Evolutionary conservation across 2,329 filamentous ascomycete genomes (phyloP), one percentile per base, ranked within the genome.

Genomic region (Ilyonectria robusta): DNA sequence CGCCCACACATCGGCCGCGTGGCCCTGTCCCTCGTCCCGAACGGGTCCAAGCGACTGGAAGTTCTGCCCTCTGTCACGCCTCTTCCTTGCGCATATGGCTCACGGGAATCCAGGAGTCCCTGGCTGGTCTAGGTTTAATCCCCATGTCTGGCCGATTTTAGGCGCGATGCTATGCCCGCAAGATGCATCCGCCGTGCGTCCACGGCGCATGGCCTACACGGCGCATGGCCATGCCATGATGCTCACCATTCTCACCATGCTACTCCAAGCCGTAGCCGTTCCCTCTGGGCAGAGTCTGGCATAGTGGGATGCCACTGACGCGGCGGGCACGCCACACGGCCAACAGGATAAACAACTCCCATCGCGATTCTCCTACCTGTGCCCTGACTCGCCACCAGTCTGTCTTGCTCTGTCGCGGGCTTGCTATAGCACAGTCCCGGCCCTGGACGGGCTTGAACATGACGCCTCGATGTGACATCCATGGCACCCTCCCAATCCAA

Each of bases 251-350:
- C 17, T 10, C 29, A n/a, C 15, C 17, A n/a, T 51, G 48, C 29
- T 33, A 35, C 17, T 15, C 7, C 26, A 26, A 7, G 17, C 15
- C 4, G 23, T 50, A 17, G 42, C 13, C 42, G n/a, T 46, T 46
- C 11, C 42, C n/a, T 21, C 19, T 46, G 42, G 17, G n/a, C 42
- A 46, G 9, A 46, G 42, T 31, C 46, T 29, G 6, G 48, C 13
- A 31, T 55, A 42, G 53, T 17, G n/a, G 35, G 33, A 46, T 56
- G 21, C 23, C 59, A 57, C 59, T 57, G 59, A 57, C 51, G 53
- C 59, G 59, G 59, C 47, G 57, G 57, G 15, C 44, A 47, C 53
- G 53, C 40, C 50, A 53, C 50, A 31, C 21, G 23, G 23, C 35
- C 9, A 51, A 31, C 46, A 50, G 15, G 17, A 47, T n/a, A 31